Evolutionary conservation across 2,329 filamentous ascomycete species (phyloP), one percentile per base, ranked within the genome.

Genomic region (Phialophora chinensis): DNA sequence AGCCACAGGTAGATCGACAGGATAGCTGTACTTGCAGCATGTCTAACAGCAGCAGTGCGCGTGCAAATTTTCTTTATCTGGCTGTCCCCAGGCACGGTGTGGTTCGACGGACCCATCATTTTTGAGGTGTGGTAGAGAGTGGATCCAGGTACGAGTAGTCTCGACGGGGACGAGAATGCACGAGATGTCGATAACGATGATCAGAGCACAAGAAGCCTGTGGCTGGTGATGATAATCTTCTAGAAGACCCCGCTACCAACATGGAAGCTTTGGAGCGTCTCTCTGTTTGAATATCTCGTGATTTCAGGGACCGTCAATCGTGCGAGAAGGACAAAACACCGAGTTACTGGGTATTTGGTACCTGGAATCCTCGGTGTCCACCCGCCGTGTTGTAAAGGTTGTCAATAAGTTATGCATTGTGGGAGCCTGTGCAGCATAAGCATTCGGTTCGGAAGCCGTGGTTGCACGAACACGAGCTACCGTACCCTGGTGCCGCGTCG

Each of bases 371-470:
- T 52, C 49, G 25, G 11, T 52, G 20, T 10, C 20, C 20, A 10
- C 11, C 27, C 17, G 56, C 33, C 4, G 23, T 12, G 57, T 23
- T 27, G 31, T 31, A 20, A 47, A 49, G 57, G 38, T 50, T n/a
- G 17, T 17, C n/a, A 49, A 59, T 14, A 14, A 60, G 20, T 60
- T 29, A 60, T 49, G 42, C 57, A 27, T 14, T 14, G 25, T 7
- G 27, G n/a, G 42, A n/a, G 1, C 23, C 31, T 14, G 27, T 20
- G 57, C 31, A 12, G 31, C n/a, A 20, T 20, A 58, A 60, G 42
- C 57, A 50, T 50, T 60, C 57, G 20, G 38, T 58, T 49, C 57
- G 57, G 42, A 50, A 60, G 38, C 42, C n/a, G 35, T 29, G 42
- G 23, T 27, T 60, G 57, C 38, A 44, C 14, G 38, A n/a, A 44